These are phyloP conservation scores for Emergomyces africanus DNA, from an alignment of 2,329 filamentous ascomycete genomes.

Conservation along the genomic window DNA sequence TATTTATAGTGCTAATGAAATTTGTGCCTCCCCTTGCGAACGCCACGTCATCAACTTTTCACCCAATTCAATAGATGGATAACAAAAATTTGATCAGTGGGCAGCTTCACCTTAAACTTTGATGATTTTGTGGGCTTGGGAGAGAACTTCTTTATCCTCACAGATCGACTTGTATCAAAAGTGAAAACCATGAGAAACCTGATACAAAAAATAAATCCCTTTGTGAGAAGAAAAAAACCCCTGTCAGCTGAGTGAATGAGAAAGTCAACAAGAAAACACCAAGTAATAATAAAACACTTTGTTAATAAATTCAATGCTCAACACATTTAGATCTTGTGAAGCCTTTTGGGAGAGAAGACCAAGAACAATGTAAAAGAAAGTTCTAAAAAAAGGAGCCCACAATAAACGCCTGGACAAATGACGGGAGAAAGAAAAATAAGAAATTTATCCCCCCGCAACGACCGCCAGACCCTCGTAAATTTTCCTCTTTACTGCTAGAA, in stretches of 20 bases:
- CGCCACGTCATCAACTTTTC: background rate
- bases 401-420: constrained; percentile 4
- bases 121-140: background rate
- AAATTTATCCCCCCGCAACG: constrained; percentile 58
- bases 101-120: background rate
- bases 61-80: background rate
- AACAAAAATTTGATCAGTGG: background rate
- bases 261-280: constrained; percentile 4
- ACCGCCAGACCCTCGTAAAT: constrained; percentile 93
- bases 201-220: background rate
- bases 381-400: constrained; percentile 20
- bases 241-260: background rate
- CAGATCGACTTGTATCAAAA: background rate
- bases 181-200: background rate
- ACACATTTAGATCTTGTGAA: background rate
- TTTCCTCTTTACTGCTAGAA: constrained; percentile 76
- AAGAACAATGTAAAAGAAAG: constrained; percentile 21
- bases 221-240: background rate
- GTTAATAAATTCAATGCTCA: background rate
- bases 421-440: background rate
- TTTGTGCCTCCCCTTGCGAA: background rate
- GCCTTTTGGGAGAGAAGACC: constrained; percentile 13
- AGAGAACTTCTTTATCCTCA: background rate
- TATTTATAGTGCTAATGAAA: background rate
- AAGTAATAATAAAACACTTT: constrained; percentile 3